Percentiles rank a stretch among this genome's conserved stretches.
These are phyloP conservation scores for Flueggea neowawraea DNA, from an alignment of 441 rosid species.

Conservation along the genomic window DNA sequence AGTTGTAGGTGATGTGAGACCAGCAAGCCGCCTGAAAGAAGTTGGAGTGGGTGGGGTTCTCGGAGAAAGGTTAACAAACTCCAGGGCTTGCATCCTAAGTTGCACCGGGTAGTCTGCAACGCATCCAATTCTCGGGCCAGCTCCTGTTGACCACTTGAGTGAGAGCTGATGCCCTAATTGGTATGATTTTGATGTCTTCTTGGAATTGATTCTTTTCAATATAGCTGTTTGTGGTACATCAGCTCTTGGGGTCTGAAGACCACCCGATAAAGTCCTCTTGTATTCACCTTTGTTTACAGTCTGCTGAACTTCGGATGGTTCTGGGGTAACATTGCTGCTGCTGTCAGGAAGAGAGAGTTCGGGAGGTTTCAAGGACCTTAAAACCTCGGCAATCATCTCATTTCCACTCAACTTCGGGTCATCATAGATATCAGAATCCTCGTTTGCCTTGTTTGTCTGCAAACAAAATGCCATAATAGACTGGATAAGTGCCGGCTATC, in stretches of 20 bases:
- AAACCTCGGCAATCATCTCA: constrained; percentile 2
- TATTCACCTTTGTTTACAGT: constrained; percentile 28
- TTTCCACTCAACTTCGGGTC: constrained; percentile 22
- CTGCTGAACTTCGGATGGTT: constrained; percentile 20
- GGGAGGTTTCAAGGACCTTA: constrained; percentile 9
- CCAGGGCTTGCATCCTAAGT: constrained; percentile 75
- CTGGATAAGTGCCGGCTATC: too few species aligned
- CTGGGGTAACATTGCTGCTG: constrained; percentile 17
- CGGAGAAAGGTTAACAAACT: constrained; percentile 80
- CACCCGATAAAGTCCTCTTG: constrained; percentile 82
- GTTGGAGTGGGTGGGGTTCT: constrained; percentile 37
- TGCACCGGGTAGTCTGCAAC: constrained; percentile 81
- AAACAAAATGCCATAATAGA: constrained; percentile 6
- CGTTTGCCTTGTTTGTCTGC: constrained; percentile 63
- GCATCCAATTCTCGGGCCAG: constrained; percentile 94
- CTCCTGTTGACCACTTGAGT: constrained; percentile 87
- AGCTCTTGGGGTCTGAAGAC: constrained; percentile 66
- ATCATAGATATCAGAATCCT: constrained; percentile 57
- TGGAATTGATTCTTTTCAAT: constrained; percentile 81
- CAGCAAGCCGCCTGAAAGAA: constrained; percentile 9
- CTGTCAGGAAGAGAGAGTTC: constrained; percentile 18
- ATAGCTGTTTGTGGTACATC: constrained; percentile 55
- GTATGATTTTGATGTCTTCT: constrained; percentile 62
- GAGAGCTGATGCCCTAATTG: constrained; percentile 81
- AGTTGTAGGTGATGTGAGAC: constrained; percentile 25